Base-by-base conservation (phyloP, 1,284 basidiomycete genomes). In the Leccinum solheimii region DNA sequence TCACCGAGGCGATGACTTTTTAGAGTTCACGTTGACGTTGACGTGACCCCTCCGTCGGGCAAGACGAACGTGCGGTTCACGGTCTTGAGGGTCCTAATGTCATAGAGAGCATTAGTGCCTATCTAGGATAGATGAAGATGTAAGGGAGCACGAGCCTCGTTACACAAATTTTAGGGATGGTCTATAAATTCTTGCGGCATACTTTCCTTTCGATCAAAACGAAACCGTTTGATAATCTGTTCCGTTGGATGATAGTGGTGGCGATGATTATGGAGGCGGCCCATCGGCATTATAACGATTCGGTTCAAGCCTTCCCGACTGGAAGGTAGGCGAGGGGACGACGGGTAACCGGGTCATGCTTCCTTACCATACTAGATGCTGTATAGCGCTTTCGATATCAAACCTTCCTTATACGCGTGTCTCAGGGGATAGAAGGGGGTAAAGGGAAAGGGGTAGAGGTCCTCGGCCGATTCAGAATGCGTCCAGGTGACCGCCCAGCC, bases 321-420 rank as follows among this genome's bases (percentile, higher is more conserved):
- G 21, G 21, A 14, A 26, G 16, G 19, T 38, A 40, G 19, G 50
- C 27, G 26, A 14, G 43, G 51, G 32, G 16, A 40, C 14, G 53
- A 68, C 67, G 66, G 68, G 67, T 66, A 58, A 58, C 34, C 50
- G 68, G 62, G 64, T 26, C 9, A 54, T 32, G 48, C 55, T 48
- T 60, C 16, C 34, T 34, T 40, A 60, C 49, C 63, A 57, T 13
- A 52, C 21, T n/a, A 16, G 8, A 49, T 26, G 52, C 54, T 50
- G 51, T 9, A 38, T 21, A 40, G 56, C 16, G 52, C 51, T 72
- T 70, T 70, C 69, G 69, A 62, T 69, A 57, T 62, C 70, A 73
- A 59, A 70, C 58, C 38, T 73, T 69, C 69, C 71, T 71, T 62
- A 70, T 72, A 43, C 40, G 69, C 43, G 1, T 52, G 16, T 63